Conservation (phyloP, 257 asterid species). For the Solanum appendiculatum region DNA sequence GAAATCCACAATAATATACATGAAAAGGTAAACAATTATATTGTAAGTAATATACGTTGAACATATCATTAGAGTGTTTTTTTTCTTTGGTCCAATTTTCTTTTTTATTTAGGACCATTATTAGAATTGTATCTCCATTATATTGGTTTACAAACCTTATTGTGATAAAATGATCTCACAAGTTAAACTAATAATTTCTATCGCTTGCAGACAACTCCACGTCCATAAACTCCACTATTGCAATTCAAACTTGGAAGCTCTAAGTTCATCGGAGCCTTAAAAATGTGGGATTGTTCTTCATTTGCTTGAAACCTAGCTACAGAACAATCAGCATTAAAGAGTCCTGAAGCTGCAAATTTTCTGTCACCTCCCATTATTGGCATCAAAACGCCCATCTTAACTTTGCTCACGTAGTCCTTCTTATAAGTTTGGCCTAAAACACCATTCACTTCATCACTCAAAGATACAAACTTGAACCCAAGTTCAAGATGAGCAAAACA, state of each 20-base stretch:
- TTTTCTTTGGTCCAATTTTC: not conserved
- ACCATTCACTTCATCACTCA: not conserved
- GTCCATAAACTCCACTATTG: not conserved
- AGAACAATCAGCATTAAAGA: not conserved
- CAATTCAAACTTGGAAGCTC: not conserved
- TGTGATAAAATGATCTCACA: not conserved
- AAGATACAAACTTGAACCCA: not conserved
- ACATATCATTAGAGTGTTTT: not conserved
- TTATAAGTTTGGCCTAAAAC: not conserved
- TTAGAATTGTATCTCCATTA: not conserved
- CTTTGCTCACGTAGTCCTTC: not conserved
- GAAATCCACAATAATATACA: not conserved
- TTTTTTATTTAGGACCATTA: not conserved
- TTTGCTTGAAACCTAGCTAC: not conserved
- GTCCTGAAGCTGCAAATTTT: not conserved
- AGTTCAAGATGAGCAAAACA: not conserved
- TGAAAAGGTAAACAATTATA: not conserved
- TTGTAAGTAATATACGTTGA: not conserved
- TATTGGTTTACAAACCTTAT: not conserved
- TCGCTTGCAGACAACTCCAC: not conserved
- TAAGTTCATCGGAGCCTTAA: not conserved
- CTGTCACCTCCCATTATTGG: constrained; percentile 1
- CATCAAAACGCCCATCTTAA: not conserved
- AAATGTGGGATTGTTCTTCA: not conserved
- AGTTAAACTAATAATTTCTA: not conserved